Evolutionary conservation across 2,329 filamentous ascomycete species (phyloP).

Genomic region (Diatrype stigma): DNA sequence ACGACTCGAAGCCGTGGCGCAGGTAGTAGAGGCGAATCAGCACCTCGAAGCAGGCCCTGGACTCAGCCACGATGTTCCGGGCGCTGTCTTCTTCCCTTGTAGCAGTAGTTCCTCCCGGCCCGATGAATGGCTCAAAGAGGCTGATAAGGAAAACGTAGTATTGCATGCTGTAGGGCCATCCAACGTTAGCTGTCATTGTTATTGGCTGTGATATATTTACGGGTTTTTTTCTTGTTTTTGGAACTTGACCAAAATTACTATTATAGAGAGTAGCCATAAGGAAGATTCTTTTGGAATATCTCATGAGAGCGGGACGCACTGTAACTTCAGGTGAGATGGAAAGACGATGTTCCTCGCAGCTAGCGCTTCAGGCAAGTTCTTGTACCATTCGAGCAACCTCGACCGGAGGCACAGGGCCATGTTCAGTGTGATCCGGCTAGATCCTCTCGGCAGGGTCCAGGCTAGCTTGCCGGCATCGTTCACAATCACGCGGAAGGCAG

Average conservation of each 20-base stretch:
- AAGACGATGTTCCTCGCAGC: constrained; percentile 25
- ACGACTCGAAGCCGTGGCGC: constrained; percentile 25
- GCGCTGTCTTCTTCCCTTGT: constrained; percentile 7
- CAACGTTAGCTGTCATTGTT: not conserved
- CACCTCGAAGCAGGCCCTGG: constrained; percentile 21
- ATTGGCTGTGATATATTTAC: no score
- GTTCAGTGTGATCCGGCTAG: constrained; percentile 11
- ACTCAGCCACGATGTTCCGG: constrained; percentile 11
- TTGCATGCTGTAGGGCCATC: constrained; percentile 26
- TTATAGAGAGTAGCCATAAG: no score
- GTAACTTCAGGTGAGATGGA: constrained; percentile 32
- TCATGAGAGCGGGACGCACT: no score
- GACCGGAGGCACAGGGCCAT: constrained; percentile 15
- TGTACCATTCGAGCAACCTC: constrained; percentile 25
- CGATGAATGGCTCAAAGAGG: constrained; percentile 24
- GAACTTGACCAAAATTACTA: not conserved
- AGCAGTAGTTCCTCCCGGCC: constrained; percentile 4
- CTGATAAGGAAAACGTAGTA: constrained; percentile 32
- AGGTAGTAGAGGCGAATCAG: constrained; percentile 27
- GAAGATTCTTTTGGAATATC: no score
- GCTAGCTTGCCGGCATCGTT: constrained; percentile 23
- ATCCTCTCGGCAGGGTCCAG: constrained; percentile 3
- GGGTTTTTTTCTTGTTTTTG: no score
- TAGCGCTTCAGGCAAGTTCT: constrained; percentile 20
- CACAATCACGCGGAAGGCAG: constrained; percentile 29